Evolutionary conservation across 2,329 filamentous ascomycete genomes (phyloP).

Genomic region (Monilinia fructigena): DNA sequence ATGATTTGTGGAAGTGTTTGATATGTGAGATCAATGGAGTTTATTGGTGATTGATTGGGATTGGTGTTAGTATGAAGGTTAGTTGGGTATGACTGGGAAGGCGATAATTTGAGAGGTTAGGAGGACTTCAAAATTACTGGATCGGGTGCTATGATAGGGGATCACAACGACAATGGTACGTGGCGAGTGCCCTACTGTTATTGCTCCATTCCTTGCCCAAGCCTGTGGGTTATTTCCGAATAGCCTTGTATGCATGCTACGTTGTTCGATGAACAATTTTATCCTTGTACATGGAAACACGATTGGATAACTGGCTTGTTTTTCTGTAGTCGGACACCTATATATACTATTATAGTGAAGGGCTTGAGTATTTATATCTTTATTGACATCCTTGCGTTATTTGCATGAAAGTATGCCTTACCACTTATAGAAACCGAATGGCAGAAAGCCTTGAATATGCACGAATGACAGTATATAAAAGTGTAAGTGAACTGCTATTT

Average conservation of each 20-base stretch:
- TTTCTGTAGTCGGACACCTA: neutral
- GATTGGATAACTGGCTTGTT: neutral
- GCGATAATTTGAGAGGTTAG: neutral
- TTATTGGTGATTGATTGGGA: too few relatives aligned
- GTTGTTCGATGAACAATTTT: neutral
- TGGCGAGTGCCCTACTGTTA: neutral
- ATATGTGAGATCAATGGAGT: neutral
- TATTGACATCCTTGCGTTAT: neutral
- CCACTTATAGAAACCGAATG: slow-evolving; percentile 3
- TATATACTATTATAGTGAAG: neutral
- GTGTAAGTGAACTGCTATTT: neutral
- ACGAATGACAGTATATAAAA: neutral
- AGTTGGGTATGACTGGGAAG: neutral
- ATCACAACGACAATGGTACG: neutral
- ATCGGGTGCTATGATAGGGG: neutral
- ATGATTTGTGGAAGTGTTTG: too few relatives aligned
- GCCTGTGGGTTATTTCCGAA: neutral
- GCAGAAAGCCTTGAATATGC: neutral
- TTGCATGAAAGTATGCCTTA: neutral
- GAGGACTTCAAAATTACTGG: neutral
- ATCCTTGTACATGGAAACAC: neutral
- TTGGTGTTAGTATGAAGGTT: neutral
- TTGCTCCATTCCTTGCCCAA: neutral
- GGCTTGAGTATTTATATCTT: neutral
- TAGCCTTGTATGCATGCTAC: neutral